Evolutionary conservation across 805 yeast genomes (phyloP).

Genomic region (Candida patagonica): DNA sequence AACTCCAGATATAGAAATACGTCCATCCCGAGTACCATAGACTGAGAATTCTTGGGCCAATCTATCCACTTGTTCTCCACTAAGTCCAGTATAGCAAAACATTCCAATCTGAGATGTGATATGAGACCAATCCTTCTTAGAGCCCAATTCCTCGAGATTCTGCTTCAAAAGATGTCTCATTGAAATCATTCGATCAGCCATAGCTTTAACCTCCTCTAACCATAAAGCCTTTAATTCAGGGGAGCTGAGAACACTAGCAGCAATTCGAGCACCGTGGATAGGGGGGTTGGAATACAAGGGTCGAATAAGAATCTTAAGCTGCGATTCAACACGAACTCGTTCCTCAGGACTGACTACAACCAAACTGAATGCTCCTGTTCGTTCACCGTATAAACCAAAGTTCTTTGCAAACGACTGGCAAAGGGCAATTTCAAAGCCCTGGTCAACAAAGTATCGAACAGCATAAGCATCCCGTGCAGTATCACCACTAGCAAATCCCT

Average conservation of each 20-base stretch:
- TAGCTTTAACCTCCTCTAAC: constrained; percentile 68
- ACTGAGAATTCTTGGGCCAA: constrained; percentile 66
- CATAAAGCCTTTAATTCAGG: constrained; percentile 57
- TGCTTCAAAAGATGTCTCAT: constrained; percentile 61
- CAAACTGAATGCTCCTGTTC: constrained; percentile 75
- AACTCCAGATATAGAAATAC: constrained; percentile 86
- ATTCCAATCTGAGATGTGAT: constrained; percentile 86
- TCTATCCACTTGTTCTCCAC: constrained; percentile 56
- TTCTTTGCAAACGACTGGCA: constrained; percentile 94
- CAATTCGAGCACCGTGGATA: constrained; percentile 86
- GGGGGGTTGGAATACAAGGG: constrained; percentile 92
- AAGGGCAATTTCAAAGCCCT: constrained; percentile 36
- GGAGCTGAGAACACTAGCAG: constrained; percentile 60
- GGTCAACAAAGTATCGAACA: constrained; percentile 36
- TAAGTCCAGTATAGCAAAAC: constrained; percentile 88
- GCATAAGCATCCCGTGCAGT: constrained; percentile 62
- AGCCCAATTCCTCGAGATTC: constrained; percentile 45
- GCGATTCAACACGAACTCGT: constrained; percentile 53
- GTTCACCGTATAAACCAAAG: constrained; percentile 92
- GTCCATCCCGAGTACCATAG: constrained; percentile 83
- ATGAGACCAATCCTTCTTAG: constrained; percentile 74
- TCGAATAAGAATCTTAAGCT: constrained; percentile 73
- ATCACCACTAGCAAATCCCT: constrained; percentile 86
- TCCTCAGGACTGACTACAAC: constrained; percentile 40
- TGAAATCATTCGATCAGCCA: constrained; percentile 68